Percentiles rank a stretch among this genome's conserved stretches.
phyloP scores from a whole-genome alignment of 139 green algal species.

The Pseudopediastrum boryanum region DNA sequence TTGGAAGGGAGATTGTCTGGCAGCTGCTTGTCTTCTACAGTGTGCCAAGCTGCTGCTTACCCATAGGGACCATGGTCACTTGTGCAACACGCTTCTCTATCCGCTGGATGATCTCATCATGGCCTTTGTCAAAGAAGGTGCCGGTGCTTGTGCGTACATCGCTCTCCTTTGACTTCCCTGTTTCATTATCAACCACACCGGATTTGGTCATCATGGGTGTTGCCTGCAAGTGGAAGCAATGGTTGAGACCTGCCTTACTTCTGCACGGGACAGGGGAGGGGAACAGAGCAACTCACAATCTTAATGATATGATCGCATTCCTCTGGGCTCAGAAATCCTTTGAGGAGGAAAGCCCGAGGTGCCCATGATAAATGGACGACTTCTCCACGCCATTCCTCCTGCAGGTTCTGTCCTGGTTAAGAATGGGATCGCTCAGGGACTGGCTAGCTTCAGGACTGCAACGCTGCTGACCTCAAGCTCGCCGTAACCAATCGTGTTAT shows the following conservation, averaged over 20 bases:
- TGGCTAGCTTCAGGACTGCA: too few relatives aligned
- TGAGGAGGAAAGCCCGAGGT: conserved; percentile 61
- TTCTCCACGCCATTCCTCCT: conserved; percentile 73
- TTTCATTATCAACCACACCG: conserved; percentile 62
- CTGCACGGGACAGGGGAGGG: neutral
- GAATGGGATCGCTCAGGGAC: too few relatives aligned
- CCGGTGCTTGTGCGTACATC: conserved; percentile 60
- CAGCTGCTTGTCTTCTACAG: too few relatives aligned
- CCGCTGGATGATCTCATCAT: conserved; percentile 56
- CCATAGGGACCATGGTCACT: conserved; percentile 65
- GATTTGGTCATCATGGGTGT: conserved; percentile 57
- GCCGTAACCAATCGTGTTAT: too few relatives aligned
- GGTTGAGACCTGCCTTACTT: neutral
- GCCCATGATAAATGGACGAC: conserved; percentile 67
- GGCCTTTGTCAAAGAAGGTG: conserved; percentile 50
- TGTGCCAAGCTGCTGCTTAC: conserved; percentile 34
- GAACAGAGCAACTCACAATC: conserved; percentile 38
- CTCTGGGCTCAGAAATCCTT: conserved; percentile 60
- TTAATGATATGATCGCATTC: conserved; percentile 70
- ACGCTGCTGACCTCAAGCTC: too few relatives aligned
- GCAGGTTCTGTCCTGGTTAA: too few relatives aligned
- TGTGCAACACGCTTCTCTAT: conserved; percentile 70
- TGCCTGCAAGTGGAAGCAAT: neutral
- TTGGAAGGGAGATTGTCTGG: too few relatives aligned
- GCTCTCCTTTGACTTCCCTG: conserved; percentile 56